Percentiles rank a stretch among this genome's conserved stretches.
phyloP scores from a whole-genome alignment of 306 rosid species.

The Betula pendula region DNA sequence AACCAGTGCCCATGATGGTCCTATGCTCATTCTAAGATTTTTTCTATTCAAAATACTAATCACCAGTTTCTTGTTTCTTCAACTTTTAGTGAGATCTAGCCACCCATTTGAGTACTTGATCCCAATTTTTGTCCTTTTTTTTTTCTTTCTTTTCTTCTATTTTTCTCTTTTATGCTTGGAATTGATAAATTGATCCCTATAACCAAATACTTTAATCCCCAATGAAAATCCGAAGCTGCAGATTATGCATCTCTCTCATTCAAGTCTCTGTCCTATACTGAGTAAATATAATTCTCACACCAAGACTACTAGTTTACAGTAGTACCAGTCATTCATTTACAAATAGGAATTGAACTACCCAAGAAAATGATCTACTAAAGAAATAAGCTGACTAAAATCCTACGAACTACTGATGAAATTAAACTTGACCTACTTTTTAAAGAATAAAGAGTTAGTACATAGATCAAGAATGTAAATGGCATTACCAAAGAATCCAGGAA shows the following conservation, averaged over 20 bases:
- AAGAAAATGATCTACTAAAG: background rate
- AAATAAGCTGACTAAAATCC: background rate
- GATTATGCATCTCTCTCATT: background rate
- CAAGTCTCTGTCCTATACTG: background rate
- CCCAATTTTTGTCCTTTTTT: background rate
- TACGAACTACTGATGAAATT: background rate
- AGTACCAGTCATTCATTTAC: background rate
- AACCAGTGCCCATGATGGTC: background rate
- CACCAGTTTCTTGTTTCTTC: background rate
- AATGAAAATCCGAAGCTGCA: background rate
- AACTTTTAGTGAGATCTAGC: background rate
- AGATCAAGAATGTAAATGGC: slow-evolving; percentile 29
- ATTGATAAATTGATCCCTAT: background rate
- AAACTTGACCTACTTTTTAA: slow-evolving; percentile 9
- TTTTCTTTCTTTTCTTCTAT: background rate
- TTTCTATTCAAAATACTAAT: too few relatives aligned
- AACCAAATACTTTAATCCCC: background rate
- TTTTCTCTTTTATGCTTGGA: background rate
- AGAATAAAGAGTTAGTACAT: slow-evolving; percentile 5
- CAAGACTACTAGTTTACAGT: background rate
- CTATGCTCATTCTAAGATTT: background rate
- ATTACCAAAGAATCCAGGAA: slow-evolving; percentile 87
- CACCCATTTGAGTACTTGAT: background rate
- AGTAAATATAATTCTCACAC: background rate
- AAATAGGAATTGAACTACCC: background rate